A percentile compares a stretch with the other conserved stretches of the same genome.
These are phyloP conservation scores for Apiospora hydei DNA, from an alignment of 2,329 filamentous ascomycete species.

Conservation along the genomic window DNA sequence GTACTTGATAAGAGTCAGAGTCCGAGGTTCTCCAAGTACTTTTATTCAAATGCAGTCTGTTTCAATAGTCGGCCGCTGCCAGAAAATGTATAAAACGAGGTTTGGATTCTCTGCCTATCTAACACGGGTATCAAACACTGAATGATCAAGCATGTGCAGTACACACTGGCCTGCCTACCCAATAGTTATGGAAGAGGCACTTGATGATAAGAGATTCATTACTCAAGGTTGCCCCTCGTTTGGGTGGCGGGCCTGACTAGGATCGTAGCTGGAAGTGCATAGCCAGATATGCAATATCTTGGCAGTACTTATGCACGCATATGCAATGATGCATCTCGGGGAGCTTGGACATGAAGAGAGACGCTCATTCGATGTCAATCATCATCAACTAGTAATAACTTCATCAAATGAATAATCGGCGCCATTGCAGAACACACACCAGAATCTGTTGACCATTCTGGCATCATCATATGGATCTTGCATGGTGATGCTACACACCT, in stretches of 20 bases:
- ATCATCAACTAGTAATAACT: neutral
- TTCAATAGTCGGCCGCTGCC: neutral
- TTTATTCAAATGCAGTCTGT: neutral
- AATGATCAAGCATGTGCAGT: neutral
- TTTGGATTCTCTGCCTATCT: neutral
- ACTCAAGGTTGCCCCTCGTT: neutral
- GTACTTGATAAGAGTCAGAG: neutral
- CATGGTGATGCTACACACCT: neutral
- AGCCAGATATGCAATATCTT: neutral
- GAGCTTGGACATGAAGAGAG: slow-evolving; percentile 8
- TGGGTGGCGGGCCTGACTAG: neutral
- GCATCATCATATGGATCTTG: neutral
- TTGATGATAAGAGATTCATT: neutral
- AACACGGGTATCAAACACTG: neutral
- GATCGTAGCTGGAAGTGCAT: neutral
- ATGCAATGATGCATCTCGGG: neutral
- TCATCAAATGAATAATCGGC: neutral
- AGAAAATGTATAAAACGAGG: neutral
- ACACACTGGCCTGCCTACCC: neutral
- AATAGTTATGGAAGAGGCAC: neutral
- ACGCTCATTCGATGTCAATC: neutral
- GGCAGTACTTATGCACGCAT: neutral
- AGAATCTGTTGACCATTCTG: neutral
- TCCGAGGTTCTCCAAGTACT: neutral
- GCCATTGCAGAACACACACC: neutral